phyloP scores from a whole-genome alignment of 2,329 filamentous ascomycete species.

The Sarocladium brachiariae region DNA sequence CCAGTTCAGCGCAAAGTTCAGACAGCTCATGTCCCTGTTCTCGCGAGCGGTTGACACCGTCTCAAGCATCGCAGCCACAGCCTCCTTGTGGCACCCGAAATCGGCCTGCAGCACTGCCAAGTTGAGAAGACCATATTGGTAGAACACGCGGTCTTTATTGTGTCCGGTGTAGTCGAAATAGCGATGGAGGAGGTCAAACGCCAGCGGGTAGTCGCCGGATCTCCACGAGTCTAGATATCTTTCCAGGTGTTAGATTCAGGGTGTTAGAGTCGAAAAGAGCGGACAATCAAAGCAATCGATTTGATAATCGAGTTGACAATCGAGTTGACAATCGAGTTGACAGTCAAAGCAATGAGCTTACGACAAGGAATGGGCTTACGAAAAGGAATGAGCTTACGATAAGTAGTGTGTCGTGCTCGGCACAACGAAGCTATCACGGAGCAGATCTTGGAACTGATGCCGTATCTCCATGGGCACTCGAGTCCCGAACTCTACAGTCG shows the following conservation, averaged over 20 bases:
- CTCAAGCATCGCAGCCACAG: constrained; percentile 89
- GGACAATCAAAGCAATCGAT: too few relatives aligned
- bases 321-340: too few relatives aligned
- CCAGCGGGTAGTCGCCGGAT: constrained; percentile 80
- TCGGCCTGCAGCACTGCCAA: constrained; percentile 90
- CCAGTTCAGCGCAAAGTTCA: constrained; percentile 96
- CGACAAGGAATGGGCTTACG: background rate
- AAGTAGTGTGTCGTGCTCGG: constrained; percentile 73
- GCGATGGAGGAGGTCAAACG: constrained; percentile 84
- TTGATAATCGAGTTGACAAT: too few relatives aligned
- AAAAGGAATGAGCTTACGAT: constrained; percentile 45
- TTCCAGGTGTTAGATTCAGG: constrained; percentile 65
- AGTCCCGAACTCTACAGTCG: constrained; percentile 66
- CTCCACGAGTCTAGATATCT: constrained; percentile 90
- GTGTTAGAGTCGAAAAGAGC: too few relatives aligned
- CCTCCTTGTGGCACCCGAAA: constrained; percentile 86
- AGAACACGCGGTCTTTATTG: constrained; percentile 72
- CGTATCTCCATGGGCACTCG: constrained; percentile 71
- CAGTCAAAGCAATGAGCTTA: too few relatives aligned
- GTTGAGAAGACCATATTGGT: constrained; percentile 92
- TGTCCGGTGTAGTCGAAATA: constrained; percentile 98
- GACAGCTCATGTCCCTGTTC: constrained; percentile 82
- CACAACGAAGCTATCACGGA: constrained; percentile 59
- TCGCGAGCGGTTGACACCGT: constrained; percentile 91
- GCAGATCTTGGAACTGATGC: constrained; percentile 60